Evolutionary conservation across 129 eudicot genomes (phyloP), one percentile per base, ranked within the genome.

Genomic region (Lonicera japonica): DNA sequence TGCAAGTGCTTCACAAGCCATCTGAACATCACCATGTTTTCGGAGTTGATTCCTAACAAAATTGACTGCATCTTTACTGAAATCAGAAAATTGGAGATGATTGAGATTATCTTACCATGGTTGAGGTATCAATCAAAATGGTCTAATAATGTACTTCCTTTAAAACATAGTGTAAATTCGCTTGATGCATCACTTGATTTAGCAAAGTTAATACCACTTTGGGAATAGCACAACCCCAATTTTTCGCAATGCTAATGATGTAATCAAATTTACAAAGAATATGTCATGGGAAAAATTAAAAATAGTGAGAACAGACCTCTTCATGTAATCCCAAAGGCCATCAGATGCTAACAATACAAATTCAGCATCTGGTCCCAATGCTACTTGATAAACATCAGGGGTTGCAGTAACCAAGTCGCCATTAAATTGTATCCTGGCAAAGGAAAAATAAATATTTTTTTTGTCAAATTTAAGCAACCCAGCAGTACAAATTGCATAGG

Each of bases 301-400:
- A 14, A 23, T 41, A 4, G 12, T 43, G n/a, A 36, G 47, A 0
- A 34, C 67, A 65, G 8, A 94, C 99, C 99, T 94, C 54, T 84
- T 85, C n/a, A 94, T 77, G 83, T 94, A 94, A 77, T 94, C 99
- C 99, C 99, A 94, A 68, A 94, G 85, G 53, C 99, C 99, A 83
- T 94, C 99, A 61, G 99, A 88, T 63, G 99, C 99, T 75, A 94
- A 78, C 18, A 94, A 29, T 34, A 94, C 71, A 66, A 88, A 94
- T 67, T 94, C 99, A 19, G 81, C 83, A 74, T 94, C 99, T 52
- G 86, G 24, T 51, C 89, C 95, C 15, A 94, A 77, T 61, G 78
- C 57, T 22, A 81, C 79, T 67, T 85, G 89, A 64, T 52, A 75
- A 65, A 88, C 83, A 78, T 94, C 99, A 64, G 99, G 99, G 74